Conservation (phyloP, 306 rosid species). For the Vicia villosa region DNA sequence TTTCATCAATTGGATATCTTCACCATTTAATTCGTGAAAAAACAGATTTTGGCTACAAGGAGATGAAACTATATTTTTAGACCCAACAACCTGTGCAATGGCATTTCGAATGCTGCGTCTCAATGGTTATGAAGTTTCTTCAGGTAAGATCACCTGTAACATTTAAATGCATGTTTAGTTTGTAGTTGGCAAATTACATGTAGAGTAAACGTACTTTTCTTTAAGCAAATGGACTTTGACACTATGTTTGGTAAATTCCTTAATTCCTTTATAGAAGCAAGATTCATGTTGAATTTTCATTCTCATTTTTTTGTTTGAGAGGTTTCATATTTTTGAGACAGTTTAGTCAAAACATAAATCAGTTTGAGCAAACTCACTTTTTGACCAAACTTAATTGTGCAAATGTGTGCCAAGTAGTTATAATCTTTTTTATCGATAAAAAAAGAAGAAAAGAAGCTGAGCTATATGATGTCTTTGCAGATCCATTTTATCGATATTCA, state of each 20-base stretch:
- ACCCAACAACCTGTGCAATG: slow-evolving; percentile 71
- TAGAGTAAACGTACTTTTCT: neutral
- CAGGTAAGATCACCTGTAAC: slow-evolving; percentile 46
- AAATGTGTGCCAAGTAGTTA: neutral
- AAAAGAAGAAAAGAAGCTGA: slow-evolving; percentile 16
- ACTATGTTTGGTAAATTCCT: neutral
- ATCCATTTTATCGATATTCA: slow-evolving; percentile 62
- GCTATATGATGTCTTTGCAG: slow-evolving; percentile 45
- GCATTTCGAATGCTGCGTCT: slow-evolving; percentile 74
- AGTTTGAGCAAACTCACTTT: too few relatives aligned
- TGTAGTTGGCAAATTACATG: too few relatives aligned
- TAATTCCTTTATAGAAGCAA: neutral
- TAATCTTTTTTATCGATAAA: neutral
- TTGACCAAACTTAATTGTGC: too few relatives aligned
- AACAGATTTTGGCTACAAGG: slow-evolving; percentile 68
- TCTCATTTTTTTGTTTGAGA: neutral
- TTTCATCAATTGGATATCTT: neutral
- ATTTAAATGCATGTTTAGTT: neutral
- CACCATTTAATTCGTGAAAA: slow-evolving; percentile 20
- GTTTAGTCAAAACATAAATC: too few relatives aligned
- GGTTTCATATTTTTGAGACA: too few relatives aligned
- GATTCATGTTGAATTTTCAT: neutral
- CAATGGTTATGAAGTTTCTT: slow-evolving; percentile 74
- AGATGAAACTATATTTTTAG: slow-evolving; percentile 67
- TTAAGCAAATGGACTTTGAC: neutral